Base-by-base conservation (phyloP, 192 early-diverging fungal species). In the Podochytrium sp. region DNA sequence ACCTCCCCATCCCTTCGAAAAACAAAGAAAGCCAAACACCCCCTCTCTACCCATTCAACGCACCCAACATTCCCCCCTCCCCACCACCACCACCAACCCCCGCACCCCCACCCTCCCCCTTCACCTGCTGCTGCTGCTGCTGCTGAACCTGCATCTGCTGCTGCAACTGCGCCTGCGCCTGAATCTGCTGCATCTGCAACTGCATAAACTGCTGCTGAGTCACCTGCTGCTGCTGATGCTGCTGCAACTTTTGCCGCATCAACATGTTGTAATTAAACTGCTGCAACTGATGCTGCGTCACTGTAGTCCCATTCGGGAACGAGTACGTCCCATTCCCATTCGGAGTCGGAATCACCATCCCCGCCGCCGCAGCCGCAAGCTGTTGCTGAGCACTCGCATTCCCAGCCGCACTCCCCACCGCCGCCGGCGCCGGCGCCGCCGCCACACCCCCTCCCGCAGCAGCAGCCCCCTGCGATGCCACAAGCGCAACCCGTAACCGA, bases 271-370 rank as follows among this genome's bases (percentile, higher is more conserved):
- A 30, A 16, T 41, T 18, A 7, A 34, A 27, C n/a, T 41, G 40
- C 42, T 65, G 63, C n/a, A 47, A 29, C 63, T 71, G 69, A 33
- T 16, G 50, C 3, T 3, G 16, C 23, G 66, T 69, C 14, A 51
- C 10, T 29, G 27, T 20, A 23, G 32, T 12, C n/a, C 66, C 66
- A 69, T 69, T 69, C 18, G 52, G 6, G 25, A 55, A 27, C 51
- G 66, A 25, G 49, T 34, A 23, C 27, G 35, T 69, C 33, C 66
- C 51, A 29, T 49, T 49, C 16, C 20, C 43, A 29, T 32, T 49
- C 1, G 25, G 43, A 12, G 23, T 40, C 37, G 30, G n/a, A 23
- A 43, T 23, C 16, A 18, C 18, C 12, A 10, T 20, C 0, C 35
- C 52, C 20, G 27, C 64, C 1, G 12, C 42, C 10, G 41, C 40